Evolutionary conservation across 257 asterid species (phyloP).

Genomic region (Primulina eburnea): DNA sequence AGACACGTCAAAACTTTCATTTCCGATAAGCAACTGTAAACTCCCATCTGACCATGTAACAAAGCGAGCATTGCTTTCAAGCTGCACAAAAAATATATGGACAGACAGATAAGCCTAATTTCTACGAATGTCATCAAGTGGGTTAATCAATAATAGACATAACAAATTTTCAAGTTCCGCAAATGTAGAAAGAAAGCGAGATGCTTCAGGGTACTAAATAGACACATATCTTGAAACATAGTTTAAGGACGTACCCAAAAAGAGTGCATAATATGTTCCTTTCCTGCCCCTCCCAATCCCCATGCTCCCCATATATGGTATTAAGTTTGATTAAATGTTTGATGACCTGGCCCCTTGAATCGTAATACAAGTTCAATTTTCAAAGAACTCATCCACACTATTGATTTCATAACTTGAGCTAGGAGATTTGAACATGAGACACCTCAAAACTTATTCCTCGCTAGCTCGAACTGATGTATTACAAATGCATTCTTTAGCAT

Average conservation of each 20-base stretch:
- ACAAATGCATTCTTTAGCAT: not conserved
- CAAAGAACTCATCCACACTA: too few species aligned
- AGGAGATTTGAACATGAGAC: not conserved
- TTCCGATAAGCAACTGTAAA: conserved; percentile 46
- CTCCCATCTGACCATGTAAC: conserved; percentile 57
- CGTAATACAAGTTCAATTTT: not conserved
- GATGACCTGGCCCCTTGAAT: not conserved
- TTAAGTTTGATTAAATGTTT: too few species aligned
- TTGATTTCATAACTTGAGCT: not conserved
- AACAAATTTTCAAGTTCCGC: not conserved
- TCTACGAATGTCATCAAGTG: not conserved
- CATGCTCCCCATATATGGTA: not conserved
- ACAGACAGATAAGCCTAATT: not conserved
- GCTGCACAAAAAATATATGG: conserved; percentile 25
- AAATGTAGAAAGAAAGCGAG: too few species aligned
- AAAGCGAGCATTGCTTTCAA: conserved; percentile 53
- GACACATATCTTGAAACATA: not conserved
- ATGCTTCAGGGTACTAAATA: not conserved
- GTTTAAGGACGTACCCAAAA: not conserved
- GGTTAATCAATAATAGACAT: not conserved
- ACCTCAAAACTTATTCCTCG: not conserved
- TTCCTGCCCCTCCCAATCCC: not conserved
- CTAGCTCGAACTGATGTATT: not conserved
- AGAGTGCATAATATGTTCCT: not conserved
- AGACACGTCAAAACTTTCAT: conserved; percentile 52